These are phyloP conservation scores for Fraxinus ornus DNA, from an alignment of 305 asterid species.

Conservation along the genomic window DNA sequence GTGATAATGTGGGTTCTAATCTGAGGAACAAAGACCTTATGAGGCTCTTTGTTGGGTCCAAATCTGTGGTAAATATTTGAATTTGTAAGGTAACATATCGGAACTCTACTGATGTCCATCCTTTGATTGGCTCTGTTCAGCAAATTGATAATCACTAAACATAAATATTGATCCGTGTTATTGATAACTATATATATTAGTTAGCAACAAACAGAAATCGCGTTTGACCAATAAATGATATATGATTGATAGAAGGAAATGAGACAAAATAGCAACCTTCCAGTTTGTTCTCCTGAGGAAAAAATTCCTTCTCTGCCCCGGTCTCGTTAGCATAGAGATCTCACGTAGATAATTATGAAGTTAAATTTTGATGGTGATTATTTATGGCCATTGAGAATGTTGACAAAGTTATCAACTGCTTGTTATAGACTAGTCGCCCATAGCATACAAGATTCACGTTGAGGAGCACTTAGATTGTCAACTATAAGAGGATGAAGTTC, in stretches of 20 bases:
- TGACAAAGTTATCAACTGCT: not conserved
- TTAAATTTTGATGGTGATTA: not conserved
- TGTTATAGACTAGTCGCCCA: not conserved
- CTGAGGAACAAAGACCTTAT: not conserved
- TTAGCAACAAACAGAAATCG: not conserved
- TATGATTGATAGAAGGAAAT: not conserved
- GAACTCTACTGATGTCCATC: not conserved
- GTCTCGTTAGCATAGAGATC: not conserved
- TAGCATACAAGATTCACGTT: not conserved
- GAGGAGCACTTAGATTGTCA: not conserved
- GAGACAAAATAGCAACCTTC: not conserved
- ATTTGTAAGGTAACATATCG: not conserved
- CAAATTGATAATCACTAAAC: not conserved
- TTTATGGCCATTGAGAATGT: not conserved
- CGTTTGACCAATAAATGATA: not conserved
- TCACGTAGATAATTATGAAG: not conserved
- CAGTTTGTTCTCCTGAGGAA: not conserved
- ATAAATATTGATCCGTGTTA: not conserved
- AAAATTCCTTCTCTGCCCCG: not conserved
- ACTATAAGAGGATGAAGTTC: not conserved
- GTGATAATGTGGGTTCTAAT: not conserved
- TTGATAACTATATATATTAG: not conserved
- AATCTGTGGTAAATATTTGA: not conserved
- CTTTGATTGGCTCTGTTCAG: not conserved
- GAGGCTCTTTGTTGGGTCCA: not conserved